Base-by-base conservation (phyloP, 768 basidiomycete genomes). In the Hydnum rufescens region DNA sequence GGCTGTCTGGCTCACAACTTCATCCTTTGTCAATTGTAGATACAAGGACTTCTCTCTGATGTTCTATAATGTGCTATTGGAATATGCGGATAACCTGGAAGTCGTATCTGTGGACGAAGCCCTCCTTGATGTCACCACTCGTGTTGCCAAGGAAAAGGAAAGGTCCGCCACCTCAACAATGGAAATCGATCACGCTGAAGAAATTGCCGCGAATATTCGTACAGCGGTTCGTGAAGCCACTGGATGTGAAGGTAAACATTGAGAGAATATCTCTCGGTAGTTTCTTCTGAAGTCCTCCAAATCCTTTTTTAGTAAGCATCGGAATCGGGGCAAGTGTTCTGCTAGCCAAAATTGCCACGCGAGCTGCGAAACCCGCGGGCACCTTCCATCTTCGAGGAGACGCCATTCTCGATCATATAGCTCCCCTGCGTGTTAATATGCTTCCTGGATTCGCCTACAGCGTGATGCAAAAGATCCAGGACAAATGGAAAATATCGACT, bases 101-200 rank as follows among this genome's bases (percentile, higher is more conserved):
- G 90, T 92, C 1, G 92, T 96, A 16, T 93, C 89, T 1, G 85
- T 97, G 3, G 95, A 99, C 55, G 95, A 99, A 63, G 93, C 89
- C 0, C 72, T 96, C 23, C 78, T 97, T 55, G 92, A 96, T 53
- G 86, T 92, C 16, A 80, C 85, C 0, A 71, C 66, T 3, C 68
- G 71, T 0, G 72, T 84, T 36, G 60, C 60, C 22, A 58, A 65
- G 36, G 62, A 3, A 55, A 53, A 28, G 39, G 44, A 42, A 34
- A 34, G 6, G 32, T 42, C 31, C 59, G 58, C 1, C 54, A 63
- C 29, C 61, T 64, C 18, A 49, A 56, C 36, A 52, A 53, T 16
- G 26, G 51, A 43, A 13, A 48, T 58, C 0, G 82, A 90, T 58
- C 72, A 74, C 3, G 83, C 87, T 0, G 78, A 77, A 57, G 77